A percentile compares a stretch with the other conserved stretches of the same genome.
Evolutionary conservation across 441 rosid genomes (phyloP).

Genomic region (Populus tomentosa): DNA sequence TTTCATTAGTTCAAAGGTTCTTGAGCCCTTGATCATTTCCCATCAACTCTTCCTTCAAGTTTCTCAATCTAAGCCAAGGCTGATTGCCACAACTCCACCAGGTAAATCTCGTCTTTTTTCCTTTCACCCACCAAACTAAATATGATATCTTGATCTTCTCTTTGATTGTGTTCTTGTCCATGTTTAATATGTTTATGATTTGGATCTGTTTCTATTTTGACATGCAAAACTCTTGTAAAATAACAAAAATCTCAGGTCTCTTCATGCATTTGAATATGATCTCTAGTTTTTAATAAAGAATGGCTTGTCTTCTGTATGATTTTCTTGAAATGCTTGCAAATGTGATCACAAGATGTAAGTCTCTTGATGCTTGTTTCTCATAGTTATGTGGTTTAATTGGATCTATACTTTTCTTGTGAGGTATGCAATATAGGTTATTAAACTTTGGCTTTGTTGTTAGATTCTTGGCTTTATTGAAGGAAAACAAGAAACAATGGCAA

Average conservation of each 20-base stretch:
- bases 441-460: not conserved
- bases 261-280: not conserved
- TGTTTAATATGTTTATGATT: not conserved
- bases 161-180: not conserved
- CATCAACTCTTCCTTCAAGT: conserved; percentile 7
- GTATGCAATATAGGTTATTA: not conserved
- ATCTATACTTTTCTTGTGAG: not conserved
- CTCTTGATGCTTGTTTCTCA: not conserved
- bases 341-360: not conserved
- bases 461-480: not conserved
- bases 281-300: not conserved
- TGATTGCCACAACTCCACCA: not conserved
- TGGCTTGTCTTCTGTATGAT: not conserved
- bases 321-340: not conserved
- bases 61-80: not conserved
- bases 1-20: conserved; percentile 7
- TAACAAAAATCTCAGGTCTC: not conserved
- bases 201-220: not conserved
- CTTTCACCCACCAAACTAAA: not conserved
- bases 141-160: conserved; percentile 3
- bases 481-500: conserved; percentile 37
- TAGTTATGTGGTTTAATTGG: not conserved
- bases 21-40: not conserved
- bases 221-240: too few species aligned
- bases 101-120: conserved; percentile 18